A percentile compares a stretch with the other conserved stretches of the same genome.
Conservation (phyloP, 1,284 basidiomycete species). For the Ceratobasidium sp. region DNA sequence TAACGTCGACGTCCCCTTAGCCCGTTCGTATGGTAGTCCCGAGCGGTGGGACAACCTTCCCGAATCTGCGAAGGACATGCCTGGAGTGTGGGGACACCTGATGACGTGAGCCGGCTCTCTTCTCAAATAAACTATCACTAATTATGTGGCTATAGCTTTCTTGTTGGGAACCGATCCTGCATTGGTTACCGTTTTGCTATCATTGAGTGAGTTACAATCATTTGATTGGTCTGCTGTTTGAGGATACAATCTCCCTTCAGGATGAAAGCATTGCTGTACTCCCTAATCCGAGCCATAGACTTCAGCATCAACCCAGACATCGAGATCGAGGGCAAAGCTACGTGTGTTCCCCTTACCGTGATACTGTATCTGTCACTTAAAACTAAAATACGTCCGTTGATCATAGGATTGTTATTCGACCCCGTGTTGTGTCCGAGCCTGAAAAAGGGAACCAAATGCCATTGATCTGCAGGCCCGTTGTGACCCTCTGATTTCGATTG, state of each 20-base stretch:
- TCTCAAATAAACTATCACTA: neutral
- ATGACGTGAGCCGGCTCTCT: constrained; percentile 60
- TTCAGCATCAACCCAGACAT: constrained; percentile 28
- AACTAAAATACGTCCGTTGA: neutral
- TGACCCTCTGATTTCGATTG: neutral
- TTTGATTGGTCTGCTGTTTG: neutral
- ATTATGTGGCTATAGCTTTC: constrained; percentile 48
- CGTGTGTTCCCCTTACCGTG: neutral
- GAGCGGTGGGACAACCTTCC: constrained; percentile 67
- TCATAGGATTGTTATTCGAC: constrained; percentile 38
- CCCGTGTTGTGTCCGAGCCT: constrained; percentile 17
- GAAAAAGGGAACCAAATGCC: constrained; percentile 42
- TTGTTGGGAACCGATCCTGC: constrained; percentile 54
- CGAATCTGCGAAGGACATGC: constrained; percentile 59
- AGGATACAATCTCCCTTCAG: neutral
- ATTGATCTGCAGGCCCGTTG: constrained; percentile 12
- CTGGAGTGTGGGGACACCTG: constrained; percentile 67
- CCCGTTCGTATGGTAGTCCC: constrained; percentile 55
- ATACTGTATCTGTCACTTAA: neutral
- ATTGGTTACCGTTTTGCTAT: constrained; percentile 78
- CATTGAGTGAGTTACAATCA: constrained; percentile 61
- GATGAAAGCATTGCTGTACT: constrained; percentile 27
- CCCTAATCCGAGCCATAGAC: constrained; percentile 20
- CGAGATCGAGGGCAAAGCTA: constrained; percentile 20
- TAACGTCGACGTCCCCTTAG: neutral